Base-by-base conservation (phyloP, 2,329 filamentous ascomycete genomes). In the Talaromyces piceae region DNA sequence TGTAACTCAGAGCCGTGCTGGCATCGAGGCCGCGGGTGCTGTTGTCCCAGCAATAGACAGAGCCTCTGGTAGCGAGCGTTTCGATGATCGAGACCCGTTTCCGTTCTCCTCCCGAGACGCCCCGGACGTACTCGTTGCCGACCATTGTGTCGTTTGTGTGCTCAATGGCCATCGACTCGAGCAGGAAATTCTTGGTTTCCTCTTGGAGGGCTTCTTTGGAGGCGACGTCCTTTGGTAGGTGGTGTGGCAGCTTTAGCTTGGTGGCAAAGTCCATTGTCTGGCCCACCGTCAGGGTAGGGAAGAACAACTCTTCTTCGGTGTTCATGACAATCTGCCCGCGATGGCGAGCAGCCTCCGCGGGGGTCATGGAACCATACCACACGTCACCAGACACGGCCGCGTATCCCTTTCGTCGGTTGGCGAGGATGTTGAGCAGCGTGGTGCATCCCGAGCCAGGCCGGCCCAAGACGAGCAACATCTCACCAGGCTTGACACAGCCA, bases 1-100 rank as follows among this genome's bases (percentile, higher is more conserved):
- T 73, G 60, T 77, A 84, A 48, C 83, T 76, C 1, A 84, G 68
- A 1, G 82, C 83, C 3, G 79, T 84, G 58, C 77, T 82, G 0
- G 82, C 82, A 59, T 87, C 83, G 0, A 86, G 69, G 47, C 83
- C 83, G 52, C 82, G 69, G 0, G 83, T 86, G 7, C 75, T 78
- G 62, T 86, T 86, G 54, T 87, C 83, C 82, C 82, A 86, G 63
- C 79, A 84, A 46, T 77, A 79, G 1, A 88, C 74, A 0, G 77
- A 69, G 1, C 74, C 81, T 6, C 76, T 71, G 0, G 78, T 78
- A 0, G 80, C 77, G 52, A 86, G 63, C 9, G 75, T 78, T 59
- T 88, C 84, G 3, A 83, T 78, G 47, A 88, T 85, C 1, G 81
- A 84, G 0, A 87, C 82, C 57, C 84, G 77, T 66, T 87, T 87